Base-by-base conservation (phyloP, 495 filamentous ascomycete species). In the Pyrenopolyporus hunteri region DNA sequence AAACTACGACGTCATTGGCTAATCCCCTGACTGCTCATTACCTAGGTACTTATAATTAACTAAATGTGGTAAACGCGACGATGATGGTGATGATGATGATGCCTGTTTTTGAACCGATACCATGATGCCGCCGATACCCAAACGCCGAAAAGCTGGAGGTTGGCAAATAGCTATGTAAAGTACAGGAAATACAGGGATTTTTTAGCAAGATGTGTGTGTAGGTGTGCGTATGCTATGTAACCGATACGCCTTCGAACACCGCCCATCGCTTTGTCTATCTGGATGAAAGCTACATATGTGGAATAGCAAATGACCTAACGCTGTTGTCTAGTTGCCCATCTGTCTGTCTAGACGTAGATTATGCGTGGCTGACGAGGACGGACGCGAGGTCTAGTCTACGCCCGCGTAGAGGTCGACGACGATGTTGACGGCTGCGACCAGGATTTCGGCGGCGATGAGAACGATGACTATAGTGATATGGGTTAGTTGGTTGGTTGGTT, bases 381-480 rank as follows among this genome's bases (percentile, higher is more conserved):
- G n/a, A n/a, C n/a, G n/a, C n/a, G n/a, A n/a, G 1, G 17, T 5
- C 69, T 77, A 90, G 46, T 90, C 89, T 4, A 91, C 83, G 17
- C 89, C 91, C 25, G 92, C 95, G 71, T 93, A 92, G 49, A 98
- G 70, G 78, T 98, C 94, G 8, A 98, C 95, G 25, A 96, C 81
- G 46, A 98, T 97, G 74, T 98, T 98, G 52, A 97, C 88, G 9
- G 87, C 89, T 1, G 95, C 94, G 11, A 98, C 94, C 2, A 98
- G 74, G 67, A 98, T 97, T 71, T 98, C 94, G 0, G 92, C 92
- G 8, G 92, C 93, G 68, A 98, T 98, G 48, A 98, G 85, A 10
- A 98, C 81, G 56, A 98, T 98, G 32, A 98, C 92, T 89, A 35
- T 25, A 5, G 2, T n/a, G n/a, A 7, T 47, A 13, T 2, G 1